phyloP scores from a whole-genome alignment of 2,329 filamentous ascomycete species.

The Penicillium sp. region DNA sequence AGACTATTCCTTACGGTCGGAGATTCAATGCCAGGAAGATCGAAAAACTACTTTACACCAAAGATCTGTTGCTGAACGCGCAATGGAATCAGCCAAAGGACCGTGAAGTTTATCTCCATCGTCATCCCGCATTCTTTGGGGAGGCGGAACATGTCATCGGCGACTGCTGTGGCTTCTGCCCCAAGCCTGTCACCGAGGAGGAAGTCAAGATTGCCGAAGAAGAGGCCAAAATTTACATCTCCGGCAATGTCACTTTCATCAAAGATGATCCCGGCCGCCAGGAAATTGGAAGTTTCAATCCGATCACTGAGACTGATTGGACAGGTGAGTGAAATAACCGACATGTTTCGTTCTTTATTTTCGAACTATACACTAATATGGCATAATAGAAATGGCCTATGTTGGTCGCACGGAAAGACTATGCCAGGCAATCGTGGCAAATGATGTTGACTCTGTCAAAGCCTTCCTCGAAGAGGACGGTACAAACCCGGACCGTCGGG shows the following conservation, averaged over 20 bases:
- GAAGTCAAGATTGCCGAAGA: conserved; percentile 70
- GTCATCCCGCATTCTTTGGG: conserved; percentile 84
- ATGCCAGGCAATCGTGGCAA: conserved; percentile 77
- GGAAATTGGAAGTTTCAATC: conserved; percentile 71
- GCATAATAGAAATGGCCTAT: conserved; percentile 71
- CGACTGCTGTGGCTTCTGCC: conserved; percentile 81
- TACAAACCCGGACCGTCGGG: conserved; percentile 69
- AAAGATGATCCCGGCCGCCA: conserved; percentile 81
- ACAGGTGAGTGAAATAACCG: conserved; percentile 46
- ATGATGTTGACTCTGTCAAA: conserved; percentile 67
- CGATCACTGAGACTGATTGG: conserved; percentile 79
- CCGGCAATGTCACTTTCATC: conserved; percentile 70
- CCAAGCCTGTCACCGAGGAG: conserved; percentile 65
- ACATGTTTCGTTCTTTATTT: too few relatives aligned
- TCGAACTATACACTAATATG: not conserved
- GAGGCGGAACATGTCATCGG: conserved; percentile 69
- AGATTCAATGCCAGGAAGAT: conserved; percentile 55
- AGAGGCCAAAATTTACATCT: conserved; percentile 74
- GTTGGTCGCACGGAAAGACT: conserved; percentile 74
- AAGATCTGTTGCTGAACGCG: conserved; percentile 77
- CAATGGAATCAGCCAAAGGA: conserved; percentile 81
- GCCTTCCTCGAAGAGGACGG: conserved; percentile 69
- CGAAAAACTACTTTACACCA: conserved; percentile 77
- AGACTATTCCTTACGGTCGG: conserved; percentile 41
- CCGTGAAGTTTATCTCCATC: conserved; percentile 73